Evolutionary conservation across 1,284 basidiomycete species (phyloP), one percentile per base, ranked within the genome.

Genomic region (Trichosporon coremiiforme): DNA sequence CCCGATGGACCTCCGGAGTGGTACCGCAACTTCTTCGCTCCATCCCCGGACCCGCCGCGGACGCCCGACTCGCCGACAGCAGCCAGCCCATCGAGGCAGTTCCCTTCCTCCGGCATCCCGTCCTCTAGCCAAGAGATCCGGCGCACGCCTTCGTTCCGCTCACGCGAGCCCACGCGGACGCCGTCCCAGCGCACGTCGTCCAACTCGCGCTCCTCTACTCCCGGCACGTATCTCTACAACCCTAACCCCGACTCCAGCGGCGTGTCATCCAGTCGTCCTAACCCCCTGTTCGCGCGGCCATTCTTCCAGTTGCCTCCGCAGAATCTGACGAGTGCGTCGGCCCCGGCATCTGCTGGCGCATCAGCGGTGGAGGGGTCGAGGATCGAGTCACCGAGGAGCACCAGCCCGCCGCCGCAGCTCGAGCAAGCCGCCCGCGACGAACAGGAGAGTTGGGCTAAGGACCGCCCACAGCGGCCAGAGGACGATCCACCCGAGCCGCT

Each of bases 1-100:
- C 5, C 13, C 17, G 57, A 33, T 7, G 57, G 57, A 8, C 57
- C 57, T 13, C 57, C 57, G 5, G 57, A 35, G 57, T 62, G 57
- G 57, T 62, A 62, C 57, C 13, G 57, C 15, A 62, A 62, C 57
- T 62, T 62, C 57, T 62, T 62, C 29, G 57, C 57, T 31, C 57
- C 57, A 15, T 35, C 29, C 17, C 57, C 57, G 4, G 57, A 62
- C 57, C 57, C 57, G 6, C 57, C 57, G 4, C 57, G 57, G 15
- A 12, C 57, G 4, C 29, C 29, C 0, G 57, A n/a, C 29, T 8
- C 57, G 7, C 22, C 57, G 31, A 17, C 57, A 29, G 57, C 15
- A 3, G 15, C 25, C 25, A 20, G 55, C 25, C 55, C 29, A 4
- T 31, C 29, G 5, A 33, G 57, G 31, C 57, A 33, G 29, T 33